Evolutionary conservation across 148 eudicot species (phyloP), one percentile per base, ranked within the genome.

Genomic region (Diospyros kaki): DNA sequence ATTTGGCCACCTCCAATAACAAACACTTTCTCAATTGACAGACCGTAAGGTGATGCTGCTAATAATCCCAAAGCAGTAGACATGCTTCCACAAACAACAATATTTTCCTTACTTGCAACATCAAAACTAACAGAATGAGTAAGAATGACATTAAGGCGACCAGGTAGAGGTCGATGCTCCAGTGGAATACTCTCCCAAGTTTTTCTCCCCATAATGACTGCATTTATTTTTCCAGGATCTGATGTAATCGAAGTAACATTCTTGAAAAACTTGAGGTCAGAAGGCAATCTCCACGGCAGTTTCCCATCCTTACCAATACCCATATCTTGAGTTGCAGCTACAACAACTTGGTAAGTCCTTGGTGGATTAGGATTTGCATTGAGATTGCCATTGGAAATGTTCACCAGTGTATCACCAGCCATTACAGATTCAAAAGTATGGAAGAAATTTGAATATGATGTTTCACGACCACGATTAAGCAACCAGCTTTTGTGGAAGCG

Each of bases 301-400:
- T 84, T 88, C 71, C 97, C 96, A 78, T 95, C 94, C 81, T 92
- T 94, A 7, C 98, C 97, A 43, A 94, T 94, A 64, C 98, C 98
- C 93, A 94, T 89, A 62, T 85, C 83, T 60, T 78, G 84, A 64
- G 97, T 94, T 53, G 97, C 97, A 76, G 96, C 98, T 46, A 94
- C 97, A 18, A 94, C 91, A 75, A 94, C 98, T 76, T 92, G 97
- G 85, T 92, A 92, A 45, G 84, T 87, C 76, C 90, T 89, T 44
- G 40, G 80, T 40, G 76, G 64, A 12, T 72, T 82, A 43, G 73
- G 66, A 45, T 68, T 68, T 73, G 64, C 53, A 50, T 39, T 65
- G 48, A 43, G 55, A 54, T 58, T 69, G 42, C 84, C 92, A 78
- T 73, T 87, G 38, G 77, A 61, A 73, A 51, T 70, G 45, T 40